A percentile compares a stretch with the other conserved stretches of the same genome.
Evolutionary conservation across 306 rosid genomes (phyloP).

Genomic region (Rosa persica): DNA sequence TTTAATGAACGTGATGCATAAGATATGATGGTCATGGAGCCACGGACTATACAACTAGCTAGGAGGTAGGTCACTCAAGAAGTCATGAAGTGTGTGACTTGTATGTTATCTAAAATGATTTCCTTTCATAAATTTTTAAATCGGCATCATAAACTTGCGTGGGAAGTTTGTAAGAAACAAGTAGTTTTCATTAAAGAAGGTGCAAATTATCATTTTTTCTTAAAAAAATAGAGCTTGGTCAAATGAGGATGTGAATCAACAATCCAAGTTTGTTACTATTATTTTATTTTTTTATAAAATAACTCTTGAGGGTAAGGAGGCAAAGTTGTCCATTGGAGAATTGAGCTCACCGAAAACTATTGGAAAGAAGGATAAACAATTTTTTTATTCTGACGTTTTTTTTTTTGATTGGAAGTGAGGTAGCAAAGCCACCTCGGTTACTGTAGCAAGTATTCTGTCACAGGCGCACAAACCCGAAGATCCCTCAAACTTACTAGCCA

Average conservation of each 20-base stretch:
- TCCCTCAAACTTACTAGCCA: too few species aligned
- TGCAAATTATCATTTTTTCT: too few species aligned
- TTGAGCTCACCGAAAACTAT: neutral
- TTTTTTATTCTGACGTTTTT: too few species aligned
- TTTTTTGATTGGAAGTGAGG: too few species aligned
- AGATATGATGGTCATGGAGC: neutral
- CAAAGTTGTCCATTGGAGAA: neutral
- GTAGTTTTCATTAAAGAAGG: neutral
- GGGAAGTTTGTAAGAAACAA: neutral
- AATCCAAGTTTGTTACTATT: too few species aligned
- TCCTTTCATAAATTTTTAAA: neutral
- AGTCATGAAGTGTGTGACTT: constrained; percentile 2
- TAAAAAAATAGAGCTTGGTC: too few species aligned
- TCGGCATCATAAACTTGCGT: neutral
- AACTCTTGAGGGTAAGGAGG: neutral
- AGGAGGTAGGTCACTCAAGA: neutral
- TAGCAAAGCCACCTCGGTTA: too few species aligned
- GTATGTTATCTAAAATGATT: neutral
- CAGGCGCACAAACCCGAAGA: too few species aligned
- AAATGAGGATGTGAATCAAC: too few species aligned
- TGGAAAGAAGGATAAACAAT: too few species aligned
- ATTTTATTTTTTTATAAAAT: too few species aligned
- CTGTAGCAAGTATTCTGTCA: too few species aligned
- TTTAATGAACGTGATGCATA: neutral
- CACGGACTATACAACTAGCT: neutral